Conservation (phyloP, 2,329 filamentous ascomycete genomes). For the Cadophora sp. region DNA sequence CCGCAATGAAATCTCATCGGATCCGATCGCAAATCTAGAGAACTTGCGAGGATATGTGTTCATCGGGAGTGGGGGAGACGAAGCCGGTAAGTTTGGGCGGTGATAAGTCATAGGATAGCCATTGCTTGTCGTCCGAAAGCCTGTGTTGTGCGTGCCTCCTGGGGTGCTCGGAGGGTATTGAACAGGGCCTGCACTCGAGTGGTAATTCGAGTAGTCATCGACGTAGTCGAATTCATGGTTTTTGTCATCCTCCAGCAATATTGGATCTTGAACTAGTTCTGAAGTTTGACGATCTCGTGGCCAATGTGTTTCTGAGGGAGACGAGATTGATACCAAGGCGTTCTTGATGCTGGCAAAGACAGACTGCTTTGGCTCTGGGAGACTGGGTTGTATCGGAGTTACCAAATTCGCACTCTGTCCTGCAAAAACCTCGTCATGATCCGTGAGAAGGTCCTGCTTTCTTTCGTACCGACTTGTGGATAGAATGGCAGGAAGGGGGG, state of each 20-base stretch:
- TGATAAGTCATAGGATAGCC: slow-evolving; percentile 6
- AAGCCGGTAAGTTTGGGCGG: background rate
- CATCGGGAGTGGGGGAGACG: slow-evolving; percentile 8
- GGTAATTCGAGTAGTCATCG: slow-evolving; percentile 14
- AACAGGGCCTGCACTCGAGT: slow-evolving; percentile 10
- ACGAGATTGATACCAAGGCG: slow-evolving; percentile 9
- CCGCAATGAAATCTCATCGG: slow-evolving; percentile 25
- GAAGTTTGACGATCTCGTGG: slow-evolving; percentile 12
- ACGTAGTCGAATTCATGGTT: background rate
- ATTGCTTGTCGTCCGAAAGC: background rate
- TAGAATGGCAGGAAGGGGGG: slow-evolving; percentile 27
- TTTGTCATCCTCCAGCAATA: background rate
- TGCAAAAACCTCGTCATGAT: background rate
- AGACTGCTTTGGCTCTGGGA: slow-evolving; percentile 2
- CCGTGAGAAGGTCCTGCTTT: slow-evolving; percentile 2
- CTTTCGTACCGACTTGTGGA: background rate
- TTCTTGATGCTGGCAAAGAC: slow-evolving; percentile 11
- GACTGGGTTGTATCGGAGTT: slow-evolving; percentile 1
- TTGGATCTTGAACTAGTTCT: background rate
- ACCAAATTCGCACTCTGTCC: background rate
- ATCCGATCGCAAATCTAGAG: slow-evolving; percentile 14
- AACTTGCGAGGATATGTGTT: slow-evolving; percentile 23
- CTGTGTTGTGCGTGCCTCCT: slow-evolving; percentile 4
- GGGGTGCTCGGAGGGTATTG: slow-evolving; percentile 6
- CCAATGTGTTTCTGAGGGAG: slow-evolving; percentile 17